A percentile compares a stretch with the other conserved stretches of the same genome.
These are phyloP conservation scores for Alternaria dauci DNA, from an alignment of 2,329 filamentous ascomycete genomes.

Conservation along the genomic window DNA sequence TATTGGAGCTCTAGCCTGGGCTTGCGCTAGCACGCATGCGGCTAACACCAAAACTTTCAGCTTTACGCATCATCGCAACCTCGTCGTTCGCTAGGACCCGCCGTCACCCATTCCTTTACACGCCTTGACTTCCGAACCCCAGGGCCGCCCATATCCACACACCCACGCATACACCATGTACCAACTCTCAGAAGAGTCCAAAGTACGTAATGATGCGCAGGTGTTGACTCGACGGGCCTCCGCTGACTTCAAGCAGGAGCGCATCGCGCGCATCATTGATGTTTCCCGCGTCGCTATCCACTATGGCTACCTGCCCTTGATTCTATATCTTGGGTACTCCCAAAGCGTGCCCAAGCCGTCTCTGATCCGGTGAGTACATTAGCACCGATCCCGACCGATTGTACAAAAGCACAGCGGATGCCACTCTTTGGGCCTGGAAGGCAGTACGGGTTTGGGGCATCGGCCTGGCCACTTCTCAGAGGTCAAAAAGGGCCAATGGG, in stretches of 20 bases:
- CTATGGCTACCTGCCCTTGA: constrained; percentile 96
- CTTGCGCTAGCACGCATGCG: constrained; percentile 14
- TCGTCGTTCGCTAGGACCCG: constrained; percentile 7
- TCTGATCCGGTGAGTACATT: constrained; percentile 68
- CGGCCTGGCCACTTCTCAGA: background rate
- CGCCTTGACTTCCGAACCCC: constrained; percentile 2
- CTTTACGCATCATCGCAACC: constrained; percentile 26
- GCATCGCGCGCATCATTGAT: constrained; percentile 96
- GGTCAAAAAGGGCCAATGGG: background rate
- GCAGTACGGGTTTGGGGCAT: background rate
- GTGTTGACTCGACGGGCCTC: background rate
- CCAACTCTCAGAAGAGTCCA: constrained; percentile 92
- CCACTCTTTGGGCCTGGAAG: background rate
- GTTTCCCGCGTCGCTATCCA: constrained; percentile 92
- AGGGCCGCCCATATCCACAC: constrained; percentile 36
- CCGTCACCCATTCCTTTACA: constrained; percentile 9
- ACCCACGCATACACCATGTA: constrained; percentile 53
- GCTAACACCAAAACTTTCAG: constrained; percentile 36
- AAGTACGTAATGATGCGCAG: constrained; percentile 65
- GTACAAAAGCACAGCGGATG: background rate
- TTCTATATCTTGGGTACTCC: constrained; percentile 97
- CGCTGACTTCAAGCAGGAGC: constrained; percentile 71
- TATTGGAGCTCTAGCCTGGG: constrained; percentile 30
- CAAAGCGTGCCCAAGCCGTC: constrained; percentile 91
- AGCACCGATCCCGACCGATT: background rate